These are phyloP conservation scores for Macrocybe gigantea DNA, from an alignment of 768 basidiomycete species.

Conservation along the genomic window DNA sequence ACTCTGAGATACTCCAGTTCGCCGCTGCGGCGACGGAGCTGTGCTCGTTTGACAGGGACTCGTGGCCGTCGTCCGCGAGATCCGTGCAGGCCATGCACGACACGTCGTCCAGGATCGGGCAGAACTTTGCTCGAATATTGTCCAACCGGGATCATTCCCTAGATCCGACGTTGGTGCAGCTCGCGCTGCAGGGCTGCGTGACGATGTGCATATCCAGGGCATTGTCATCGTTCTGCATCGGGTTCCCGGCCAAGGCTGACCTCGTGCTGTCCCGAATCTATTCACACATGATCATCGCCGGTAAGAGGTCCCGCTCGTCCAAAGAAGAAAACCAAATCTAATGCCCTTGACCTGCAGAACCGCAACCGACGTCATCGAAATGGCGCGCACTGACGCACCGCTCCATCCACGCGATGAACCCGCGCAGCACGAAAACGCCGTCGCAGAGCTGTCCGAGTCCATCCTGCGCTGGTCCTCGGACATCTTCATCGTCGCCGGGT, in stretches of 20 bases:
- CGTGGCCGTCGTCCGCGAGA: constrained; percentile 31
- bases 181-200: constrained; percentile 69
- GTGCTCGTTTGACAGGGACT: constrained; percentile 43
- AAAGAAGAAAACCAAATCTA: background rate
- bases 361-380: constrained; percentile 71
- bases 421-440: constrained; percentile 60
- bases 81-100: constrained; percentile 51
- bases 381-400: constrained; percentile 73
- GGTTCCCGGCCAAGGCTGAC: constrained; percentile 67
- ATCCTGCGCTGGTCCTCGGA: constrained; percentile 70
- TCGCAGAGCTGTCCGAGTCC: constrained; percentile 68
- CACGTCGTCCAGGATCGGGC: constrained; percentile 58
- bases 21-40: constrained; percentile 71
- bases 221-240: constrained; percentile 67
- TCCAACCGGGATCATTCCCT: constrained; percentile 63
- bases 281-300: constrained; percentile 47
- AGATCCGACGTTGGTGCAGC: constrained; percentile 71
- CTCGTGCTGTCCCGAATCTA: constrained; percentile 58
- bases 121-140: constrained; percentile 54
- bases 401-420: constrained; percentile 63
- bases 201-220: constrained; percentile 62
- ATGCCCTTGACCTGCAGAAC: constrained; percentile 35
- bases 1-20: constrained; percentile 77
- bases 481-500: constrained; percentile 60
- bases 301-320: constrained; percentile 22